Percentiles rank a stretch among this genome's conserved stretches.
These are phyloP conservation scores for Primulina huaijiensis DNA, from an alignment of 257 asterid genomes.

Conservation along the genomic window DNA sequence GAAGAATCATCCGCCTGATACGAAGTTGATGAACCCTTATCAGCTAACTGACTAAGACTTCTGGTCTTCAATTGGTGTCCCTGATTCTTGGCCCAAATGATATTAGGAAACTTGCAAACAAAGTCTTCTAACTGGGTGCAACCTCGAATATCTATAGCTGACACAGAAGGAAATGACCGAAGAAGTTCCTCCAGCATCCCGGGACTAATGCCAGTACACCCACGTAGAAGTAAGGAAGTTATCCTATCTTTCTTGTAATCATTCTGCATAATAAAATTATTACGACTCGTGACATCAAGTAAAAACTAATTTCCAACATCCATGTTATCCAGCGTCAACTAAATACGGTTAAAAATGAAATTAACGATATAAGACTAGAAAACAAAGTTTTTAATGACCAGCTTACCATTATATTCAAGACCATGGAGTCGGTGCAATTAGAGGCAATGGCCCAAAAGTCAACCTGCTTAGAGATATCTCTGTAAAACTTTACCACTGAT, in stretches of 20 bases:
- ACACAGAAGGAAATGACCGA: constrained; percentile 53
- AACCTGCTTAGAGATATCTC: constrained; percentile 61
- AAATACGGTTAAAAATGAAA: not conserved
- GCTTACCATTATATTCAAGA: constrained; percentile 69
- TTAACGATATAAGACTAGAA: not conserved
- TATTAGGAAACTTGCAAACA: constrained; percentile 68
- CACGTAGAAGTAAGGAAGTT: constrained; percentile 68
- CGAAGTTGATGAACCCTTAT: constrained; percentile 42
- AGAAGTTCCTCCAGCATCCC: constrained; percentile 76
- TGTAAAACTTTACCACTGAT: constrained; percentile 59
- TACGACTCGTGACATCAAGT: constrained; percentile 25
- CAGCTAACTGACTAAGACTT: constrained; percentile 56
- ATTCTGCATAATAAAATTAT: constrained; percentile 53
- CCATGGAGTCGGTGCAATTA: constrained; percentile 54
- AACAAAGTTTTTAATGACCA: constrained; percentile 1
- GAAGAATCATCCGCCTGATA: constrained; percentile 74
- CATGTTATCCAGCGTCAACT: constrained; percentile 9
- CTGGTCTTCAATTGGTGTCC: constrained; percentile 45
- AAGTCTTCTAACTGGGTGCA: constrained; percentile 85
- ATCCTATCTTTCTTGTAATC: constrained; percentile 70
- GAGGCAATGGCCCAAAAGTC: constrained; percentile 64
- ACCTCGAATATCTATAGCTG: constrained; percentile 82
- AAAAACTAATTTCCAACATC: constrained; percentile 10
- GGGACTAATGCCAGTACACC: constrained; percentile 70
- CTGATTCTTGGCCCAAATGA: constrained; percentile 70